Evolutionary conservation across 176 grass and related monocot species (phyloP).

Genomic region (Aegilops bicornis): DNA sequence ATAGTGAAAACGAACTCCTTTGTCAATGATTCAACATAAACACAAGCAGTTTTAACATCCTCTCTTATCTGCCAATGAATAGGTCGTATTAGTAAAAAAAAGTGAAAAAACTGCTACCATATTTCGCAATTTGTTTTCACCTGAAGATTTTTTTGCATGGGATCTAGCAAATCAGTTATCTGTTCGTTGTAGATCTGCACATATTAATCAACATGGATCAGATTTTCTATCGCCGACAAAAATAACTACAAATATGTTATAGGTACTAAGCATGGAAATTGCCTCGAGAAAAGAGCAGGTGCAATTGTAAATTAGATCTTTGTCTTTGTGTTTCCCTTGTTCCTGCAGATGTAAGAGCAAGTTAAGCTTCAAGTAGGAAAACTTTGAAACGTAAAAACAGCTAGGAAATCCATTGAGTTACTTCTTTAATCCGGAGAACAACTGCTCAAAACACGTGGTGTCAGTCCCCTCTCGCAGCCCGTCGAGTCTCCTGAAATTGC

Average conservation of each 20-base stretch:
- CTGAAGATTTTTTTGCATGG: conserved; percentile 76
- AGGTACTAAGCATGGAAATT: conserved; percentile 41
- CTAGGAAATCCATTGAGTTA: conserved; percentile 33
- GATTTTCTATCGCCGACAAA: conserved; percentile 24
- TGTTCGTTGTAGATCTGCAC: conserved; percentile 99
- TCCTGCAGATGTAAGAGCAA: conserved; percentile 56
- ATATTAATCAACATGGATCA: conserved; percentile 16
- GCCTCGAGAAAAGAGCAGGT: conserved; percentile 95
- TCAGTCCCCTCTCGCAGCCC: conserved; percentile 68
- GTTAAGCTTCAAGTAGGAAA: conserved; percentile 12
- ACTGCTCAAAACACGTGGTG: conserved; percentile 89
- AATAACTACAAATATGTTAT: background rate
- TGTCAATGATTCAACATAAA: conserved; percentile 96
- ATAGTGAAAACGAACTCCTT: conserved; percentile 67
- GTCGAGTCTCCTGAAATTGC: conserved; percentile 73
- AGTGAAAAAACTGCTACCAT: conserved; percentile 11
- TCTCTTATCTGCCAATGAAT: conserved; percentile 83
- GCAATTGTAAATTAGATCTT: conserved; percentile 80
- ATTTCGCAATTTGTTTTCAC: conserved; percentile 37
- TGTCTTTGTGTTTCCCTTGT: conserved; percentile 75
- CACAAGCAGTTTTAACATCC: conserved; percentile 76
- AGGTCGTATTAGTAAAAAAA: conserved; percentile 32
- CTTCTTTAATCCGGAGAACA: conserved; percentile 95
- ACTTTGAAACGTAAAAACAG: background rate
- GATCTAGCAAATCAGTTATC: conserved; percentile 97